These are phyloP conservation scores for Periglandula ipomoeae DNA, from an alignment of 2,329 filamentous ascomycete species.

Conservation along the genomic window DNA sequence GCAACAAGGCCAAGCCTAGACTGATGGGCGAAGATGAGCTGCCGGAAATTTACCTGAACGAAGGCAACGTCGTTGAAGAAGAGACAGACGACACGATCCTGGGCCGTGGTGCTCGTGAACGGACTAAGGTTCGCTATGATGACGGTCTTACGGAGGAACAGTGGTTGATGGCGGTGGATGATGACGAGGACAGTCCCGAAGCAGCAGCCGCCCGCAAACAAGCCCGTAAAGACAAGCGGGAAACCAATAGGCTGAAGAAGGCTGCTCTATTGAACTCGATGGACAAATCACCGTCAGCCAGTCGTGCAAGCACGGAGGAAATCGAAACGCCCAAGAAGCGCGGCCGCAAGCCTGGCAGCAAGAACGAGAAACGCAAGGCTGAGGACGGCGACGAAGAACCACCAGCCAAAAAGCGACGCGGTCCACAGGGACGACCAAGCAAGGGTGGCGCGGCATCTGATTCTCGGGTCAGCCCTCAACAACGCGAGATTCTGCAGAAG, in stretches of 20 bases:
- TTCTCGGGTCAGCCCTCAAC: slow-evolving; percentile 50
- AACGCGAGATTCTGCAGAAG: slow-evolving; percentile 70
- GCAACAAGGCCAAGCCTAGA: slow-evolving; percentile 59
- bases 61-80: slow-evolving; percentile 72
- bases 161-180: slow-evolving; percentile 96
- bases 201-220: slow-evolving; percentile 86
- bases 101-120: slow-evolving; percentile 88
- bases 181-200: slow-evolving; percentile 89
- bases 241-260: slow-evolving; percentile 64
- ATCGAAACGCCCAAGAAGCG: slow-evolving; percentile 70
- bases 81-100: slow-evolving; percentile 66
- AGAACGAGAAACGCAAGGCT: slow-evolving; percentile 81
- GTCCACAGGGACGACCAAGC: slow-evolving; percentile 62
- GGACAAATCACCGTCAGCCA: slow-evolving; percentile 70
- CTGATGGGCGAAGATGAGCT: slow-evolving; percentile 82
- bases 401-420: slow-evolving; percentile 68
- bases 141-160: slow-evolving; percentile 98
- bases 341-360: slow-evolving; percentile 66
- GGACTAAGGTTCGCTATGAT: slow-evolving; percentile 90
- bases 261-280: slow-evolving; percentile 20
- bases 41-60: slow-evolving; percentile 86
- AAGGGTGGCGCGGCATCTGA: slow-evolving; percentile 31
- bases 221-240: slow-evolving; percentile 71
- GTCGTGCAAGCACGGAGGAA: slow-evolving; percentile 76
- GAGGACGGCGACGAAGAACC: slow-evolving; percentile 69